Conservation (phyloP, 129 eudicot genomes). For the Cynara cardunculus region DNA sequence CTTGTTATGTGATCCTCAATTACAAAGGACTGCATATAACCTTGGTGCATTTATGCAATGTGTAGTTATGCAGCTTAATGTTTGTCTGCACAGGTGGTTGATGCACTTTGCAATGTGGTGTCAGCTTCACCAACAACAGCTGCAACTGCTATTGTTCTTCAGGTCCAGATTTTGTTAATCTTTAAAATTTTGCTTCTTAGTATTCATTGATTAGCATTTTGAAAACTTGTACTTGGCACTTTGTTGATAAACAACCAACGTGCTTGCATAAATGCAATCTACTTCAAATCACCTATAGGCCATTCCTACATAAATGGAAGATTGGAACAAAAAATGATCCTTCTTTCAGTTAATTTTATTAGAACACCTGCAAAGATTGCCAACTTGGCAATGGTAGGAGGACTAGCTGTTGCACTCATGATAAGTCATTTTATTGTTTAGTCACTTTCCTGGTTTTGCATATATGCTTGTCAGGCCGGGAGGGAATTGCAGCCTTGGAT, state of each 20-base stretch:
- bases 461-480: slow-evolving; percentile 64
- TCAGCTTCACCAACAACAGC: slow-evolving; percentile 93
- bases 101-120: slow-evolving; percentile 97
- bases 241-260: neutral
- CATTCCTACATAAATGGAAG: too few relatives aligned
- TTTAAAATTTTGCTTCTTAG: neutral
- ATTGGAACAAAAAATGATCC: too few relatives aligned
- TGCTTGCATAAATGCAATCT: neutral
- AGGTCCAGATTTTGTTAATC: slow-evolving; percentile 47
- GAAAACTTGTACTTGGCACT: neutral
- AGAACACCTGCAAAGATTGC: neutral
- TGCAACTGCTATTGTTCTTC: slow-evolving; percentile 94
- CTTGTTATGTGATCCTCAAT: too few relatives aligned
- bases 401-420: neutral
- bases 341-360: neutral
- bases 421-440: neutral
- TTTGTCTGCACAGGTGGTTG: slow-evolving; percentile 66
- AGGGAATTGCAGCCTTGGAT: slow-evolving; percentile 96
- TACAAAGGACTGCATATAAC: too few relatives aligned
- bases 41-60: neutral
- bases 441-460: neutral
- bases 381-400: neutral
- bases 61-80: neutral
- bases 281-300: too few relatives aligned
- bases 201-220: neutral